These are phyloP conservation scores for Calcarisporium arbuscula DNA, from an alignment of 2,329 filamentous ascomycete genomes.

Conservation along the genomic window DNA sequence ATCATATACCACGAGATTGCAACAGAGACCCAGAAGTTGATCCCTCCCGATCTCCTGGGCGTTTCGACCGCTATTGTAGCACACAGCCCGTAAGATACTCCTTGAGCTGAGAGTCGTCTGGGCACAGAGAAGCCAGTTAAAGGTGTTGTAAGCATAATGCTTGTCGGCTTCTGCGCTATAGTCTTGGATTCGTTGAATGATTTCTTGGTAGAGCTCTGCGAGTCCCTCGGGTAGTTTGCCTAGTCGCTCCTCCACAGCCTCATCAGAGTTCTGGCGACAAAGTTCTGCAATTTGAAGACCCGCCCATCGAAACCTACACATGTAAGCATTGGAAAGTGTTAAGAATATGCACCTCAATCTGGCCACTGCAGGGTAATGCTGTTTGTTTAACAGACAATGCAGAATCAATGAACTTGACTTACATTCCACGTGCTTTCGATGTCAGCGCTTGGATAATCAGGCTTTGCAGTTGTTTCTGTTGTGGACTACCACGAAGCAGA, in stretches of 20 bases:
- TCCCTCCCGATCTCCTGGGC: not conserved
- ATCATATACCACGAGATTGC: slow-evolving; percentile 2
- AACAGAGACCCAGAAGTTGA: slow-evolving; percentile 2
- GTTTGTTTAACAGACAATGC: too few species aligned
- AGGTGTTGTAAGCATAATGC: slow-evolving; percentile 2
- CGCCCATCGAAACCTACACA: slow-evolving; percentile 4
- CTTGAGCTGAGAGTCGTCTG: slow-evolving; percentile 3
- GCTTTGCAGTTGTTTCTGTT: slow-evolving; percentile 2
- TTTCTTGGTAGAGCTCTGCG: slow-evolving; percentile 2
- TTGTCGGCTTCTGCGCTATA: slow-evolving; percentile 1
- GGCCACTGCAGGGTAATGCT: not conserved
- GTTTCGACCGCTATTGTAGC: slow-evolving; percentile 1
- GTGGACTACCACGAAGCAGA: too few species aligned
- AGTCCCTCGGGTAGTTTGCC: slow-evolving; percentile 2
- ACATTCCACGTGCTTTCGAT: slow-evolving; percentile 3
- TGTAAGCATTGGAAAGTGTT: not conserved
- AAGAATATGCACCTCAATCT: not conserved
- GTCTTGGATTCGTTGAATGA: slow-evolving; percentile 3
- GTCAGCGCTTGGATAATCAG: slow-evolving; percentile 1
- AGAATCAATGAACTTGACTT: too few species aligned
- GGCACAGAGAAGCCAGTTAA: slow-evolving; percentile 3
- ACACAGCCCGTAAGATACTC: too few species aligned
- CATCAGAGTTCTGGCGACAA: slow-evolving; percentile 1
- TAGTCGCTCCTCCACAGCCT: slow-evolving; percentile 4
- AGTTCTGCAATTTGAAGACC: slow-evolving; percentile 3